Conservation (phyloP, 1,284 basidiomycete species). For the Malassezia pachydermatis region DNA sequence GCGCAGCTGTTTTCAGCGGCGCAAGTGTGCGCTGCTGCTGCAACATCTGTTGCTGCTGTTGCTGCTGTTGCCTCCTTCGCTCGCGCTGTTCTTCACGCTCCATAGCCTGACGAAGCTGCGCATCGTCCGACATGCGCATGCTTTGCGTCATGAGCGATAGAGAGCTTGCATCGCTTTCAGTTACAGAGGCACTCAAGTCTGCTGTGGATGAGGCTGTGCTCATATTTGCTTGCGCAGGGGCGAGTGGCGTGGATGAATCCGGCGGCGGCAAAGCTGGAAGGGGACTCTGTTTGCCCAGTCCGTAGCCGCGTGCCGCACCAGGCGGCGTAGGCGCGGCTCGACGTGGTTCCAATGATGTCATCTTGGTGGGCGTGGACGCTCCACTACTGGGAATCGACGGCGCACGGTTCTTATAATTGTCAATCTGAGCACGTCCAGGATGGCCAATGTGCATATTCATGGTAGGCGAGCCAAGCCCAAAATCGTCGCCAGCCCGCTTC, state of each 20-base stretch:
- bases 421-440: conserved; percentile 13
- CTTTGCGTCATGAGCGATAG: conserved; percentile 11
- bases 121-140: conserved; percentile 17
- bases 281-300: conserved; percentile 73
- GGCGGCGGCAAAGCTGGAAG: conserved; percentile 43
- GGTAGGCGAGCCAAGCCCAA: conserved; percentile 43
- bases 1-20: neutral
- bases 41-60: conserved; percentile 15
- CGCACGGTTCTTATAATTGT: conserved; percentile 20
- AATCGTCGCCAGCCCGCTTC: conserved; percentile 73
- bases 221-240: neutral
- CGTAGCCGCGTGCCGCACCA: conserved; percentile 60
- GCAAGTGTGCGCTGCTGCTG: conserved; percentile 14
- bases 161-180: conserved; percentile 10
- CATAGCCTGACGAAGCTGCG: conserved; percentile 20
- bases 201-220: neutral
- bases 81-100: conserved; percentile 21
- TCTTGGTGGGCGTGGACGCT: neutral
- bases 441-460: conserved; percentile 43
- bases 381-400: neutral
- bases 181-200: conserved; percentile 2
- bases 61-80: conserved; percentile 19
- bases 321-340: conserved; percentile 17
- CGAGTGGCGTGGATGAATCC: neutral
- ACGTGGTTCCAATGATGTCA: conserved; percentile 6